Conservation (phyloP, 2,329 filamentous ascomycete genomes). For the Neophaeococcomyces aloes region DNA sequence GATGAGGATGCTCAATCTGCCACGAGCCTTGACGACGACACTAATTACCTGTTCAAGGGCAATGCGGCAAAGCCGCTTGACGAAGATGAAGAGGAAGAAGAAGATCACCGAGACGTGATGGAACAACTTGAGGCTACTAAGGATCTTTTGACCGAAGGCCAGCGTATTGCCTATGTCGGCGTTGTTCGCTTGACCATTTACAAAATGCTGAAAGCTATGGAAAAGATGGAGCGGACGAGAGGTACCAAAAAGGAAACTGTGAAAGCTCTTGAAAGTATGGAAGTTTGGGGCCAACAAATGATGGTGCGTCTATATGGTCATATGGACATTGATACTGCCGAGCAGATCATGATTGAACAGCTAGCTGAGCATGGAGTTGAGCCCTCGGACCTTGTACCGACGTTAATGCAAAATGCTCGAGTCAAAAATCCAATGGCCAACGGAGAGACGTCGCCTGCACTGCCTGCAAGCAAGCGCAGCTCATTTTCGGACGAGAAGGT, state of each 20-base stretch:
- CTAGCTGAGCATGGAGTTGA: slow-evolving; percentile 83
- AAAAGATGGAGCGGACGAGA: slow-evolving; percentile 51
- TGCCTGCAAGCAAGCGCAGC: not conserved
- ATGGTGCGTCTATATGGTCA: slow-evolving; percentile 91
- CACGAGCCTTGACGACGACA: slow-evolving; percentile 96
- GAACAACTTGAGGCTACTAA: slow-evolving; percentile 94
- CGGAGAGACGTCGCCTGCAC: not conserved
- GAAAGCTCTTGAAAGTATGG: slow-evolving; percentile 63
- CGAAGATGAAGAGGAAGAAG: slow-evolving; percentile 56
- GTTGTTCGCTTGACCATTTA: slow-evolving; percentile 72
- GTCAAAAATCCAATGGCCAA: slow-evolving; percentile 81
- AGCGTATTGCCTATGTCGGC: slow-evolving; percentile 92
- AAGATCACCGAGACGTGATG: slow-evolving; percentile 73
- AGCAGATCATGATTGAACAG: slow-evolving; percentile 99
- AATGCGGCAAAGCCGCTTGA: slow-evolving; percentile 32
- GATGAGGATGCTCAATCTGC: slow-evolving; percentile 91
- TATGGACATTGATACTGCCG: slow-evolving; percentile 82
- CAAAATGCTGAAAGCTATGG: slow-evolving; percentile 60
- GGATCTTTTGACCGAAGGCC: slow-evolving; percentile 84
- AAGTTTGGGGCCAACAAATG: slow-evolving; percentile 97
- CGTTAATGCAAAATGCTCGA: slow-evolving; percentile 81
- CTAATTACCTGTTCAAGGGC: slow-evolving; percentile 85
- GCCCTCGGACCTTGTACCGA: slow-evolving; percentile 69
- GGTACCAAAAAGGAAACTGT: slow-evolving; percentile 61
- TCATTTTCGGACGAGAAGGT: slow-evolving; percentile 2